Conservation (phyloP, 148 eudicot species). For the Rhododendron molle region DNA sequence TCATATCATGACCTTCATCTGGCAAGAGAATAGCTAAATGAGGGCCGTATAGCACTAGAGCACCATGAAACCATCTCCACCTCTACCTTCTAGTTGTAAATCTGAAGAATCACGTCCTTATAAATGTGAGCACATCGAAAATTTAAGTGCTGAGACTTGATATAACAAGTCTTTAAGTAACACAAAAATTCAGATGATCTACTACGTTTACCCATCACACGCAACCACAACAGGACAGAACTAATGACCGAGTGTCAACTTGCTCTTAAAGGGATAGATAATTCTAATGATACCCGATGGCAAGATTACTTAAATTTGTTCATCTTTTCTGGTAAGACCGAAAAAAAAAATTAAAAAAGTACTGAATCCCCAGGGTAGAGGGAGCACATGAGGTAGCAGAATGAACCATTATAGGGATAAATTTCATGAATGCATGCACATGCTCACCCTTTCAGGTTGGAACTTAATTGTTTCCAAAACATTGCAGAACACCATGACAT, state of each 20-base stretch:
- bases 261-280: background rate
- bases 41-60: background rate
- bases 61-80: background rate
- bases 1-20: background rate
- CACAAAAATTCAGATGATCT: background rate
- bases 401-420: background rate
- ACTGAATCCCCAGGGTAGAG: background rate
- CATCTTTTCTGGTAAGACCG: background rate
- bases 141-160: background rate
- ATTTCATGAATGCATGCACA: background rate
- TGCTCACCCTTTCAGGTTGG: constrained; percentile 59
- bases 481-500: constrained; percentile 49
- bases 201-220: background rate
- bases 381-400: background rate
- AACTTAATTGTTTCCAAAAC: constrained; percentile 39
- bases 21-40: background rate
- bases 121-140: background rate
- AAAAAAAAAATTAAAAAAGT: background rate
- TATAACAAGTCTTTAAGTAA: background rate
- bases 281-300: background rate
- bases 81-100: background rate
- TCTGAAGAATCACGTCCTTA: background rate
- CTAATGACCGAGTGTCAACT: background rate
- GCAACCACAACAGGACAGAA: background rate
- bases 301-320: background rate